phyloP scores from a whole-genome alignment of 2,329 filamentous ascomycete species.

The Periconia sp. region DNA sequence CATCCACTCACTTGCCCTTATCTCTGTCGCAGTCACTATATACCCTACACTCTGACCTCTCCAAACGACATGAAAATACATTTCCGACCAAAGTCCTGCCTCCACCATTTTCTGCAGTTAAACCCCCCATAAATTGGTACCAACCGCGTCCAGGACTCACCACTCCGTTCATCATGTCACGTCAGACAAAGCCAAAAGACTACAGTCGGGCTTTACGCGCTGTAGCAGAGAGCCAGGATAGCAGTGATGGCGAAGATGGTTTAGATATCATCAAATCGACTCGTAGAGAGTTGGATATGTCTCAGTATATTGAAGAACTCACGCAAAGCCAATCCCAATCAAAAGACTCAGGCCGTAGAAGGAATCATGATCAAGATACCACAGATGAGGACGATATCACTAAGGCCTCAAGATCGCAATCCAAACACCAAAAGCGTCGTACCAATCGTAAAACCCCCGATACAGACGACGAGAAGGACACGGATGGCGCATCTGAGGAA shows the following conservation, averaged over 20 bases:
- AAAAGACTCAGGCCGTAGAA: slow-evolving; percentile 11
- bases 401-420: background rate
- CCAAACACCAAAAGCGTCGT: background rate
- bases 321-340: slow-evolving; percentile 30
- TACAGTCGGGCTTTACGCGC: slow-evolving; percentile 22
- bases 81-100: background rate
- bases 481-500: slow-evolving; percentile 3
- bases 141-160: too few relatives aligned
- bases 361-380: background rate
- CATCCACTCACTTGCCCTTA: background rate
- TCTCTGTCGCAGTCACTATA: background rate
- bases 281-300: slow-evolving; percentile 34
- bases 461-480: slow-evolving; percentile 8
- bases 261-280: slow-evolving; percentile 45
- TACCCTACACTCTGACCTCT: background rate
- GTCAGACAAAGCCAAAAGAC: slow-evolving; percentile 11
- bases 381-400: slow-evolving; percentile 15
- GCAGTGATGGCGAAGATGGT: slow-evolving; percentile 44
- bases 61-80: background rate
- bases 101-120: background rate
- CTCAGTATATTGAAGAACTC: slow-evolving; percentile 38
- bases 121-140: background rate
- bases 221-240: slow-evolving; percentile 30
- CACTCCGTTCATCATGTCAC: slow-evolving; percentile 12
- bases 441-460: background rate